phyloP scores from a whole-genome alignment of 129 eudicot genomes.

The Flaveria linearis region DNA sequence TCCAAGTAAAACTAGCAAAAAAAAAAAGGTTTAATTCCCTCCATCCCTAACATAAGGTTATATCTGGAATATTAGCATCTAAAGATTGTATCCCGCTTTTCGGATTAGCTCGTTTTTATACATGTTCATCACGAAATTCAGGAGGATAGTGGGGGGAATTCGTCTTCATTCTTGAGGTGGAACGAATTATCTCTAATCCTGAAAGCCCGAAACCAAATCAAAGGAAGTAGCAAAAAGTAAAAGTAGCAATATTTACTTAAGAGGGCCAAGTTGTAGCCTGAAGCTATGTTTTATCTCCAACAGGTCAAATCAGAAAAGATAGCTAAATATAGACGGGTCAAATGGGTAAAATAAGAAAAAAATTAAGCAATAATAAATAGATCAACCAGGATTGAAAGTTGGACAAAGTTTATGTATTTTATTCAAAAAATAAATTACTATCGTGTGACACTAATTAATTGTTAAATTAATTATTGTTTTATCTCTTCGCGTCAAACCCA shows the following conservation, averaged over 20 bases:
- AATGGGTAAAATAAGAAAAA: not conserved
- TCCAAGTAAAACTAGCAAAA: slow-evolving; percentile 30
- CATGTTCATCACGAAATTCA: slow-evolving; percentile 37
- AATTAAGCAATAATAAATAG: not conserved
- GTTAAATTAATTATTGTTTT: no score
- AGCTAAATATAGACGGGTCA: not conserved
- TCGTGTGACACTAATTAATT: not conserved
- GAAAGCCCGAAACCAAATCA: slow-evolving; percentile 19
- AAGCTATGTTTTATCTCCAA: no score
- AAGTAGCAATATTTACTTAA: no score
- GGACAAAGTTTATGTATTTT: not conserved
- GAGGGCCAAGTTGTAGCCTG: no score
- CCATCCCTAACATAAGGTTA: slow-evolving; percentile 37
- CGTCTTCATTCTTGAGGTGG: slow-evolving; percentile 75
- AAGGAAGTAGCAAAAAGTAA: no score
- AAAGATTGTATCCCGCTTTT: slow-evolving; percentile 35
- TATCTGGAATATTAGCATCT: slow-evolving; percentile 32
- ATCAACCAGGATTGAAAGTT: not conserved
- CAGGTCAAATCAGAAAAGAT: not conserved
- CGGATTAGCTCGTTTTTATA: slow-evolving; percentile 36
- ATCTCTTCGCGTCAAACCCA: not conserved
- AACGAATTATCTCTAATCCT: slow-evolving; percentile 56
- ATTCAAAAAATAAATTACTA: not conserved
- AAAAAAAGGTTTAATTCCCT: slow-evolving; percentile 28
- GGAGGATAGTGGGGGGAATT: slow-evolving; percentile 75